phyloP scores from a whole-genome alignment of 2,329 filamentous ascomycete species.

The Lasiodiplodia theobromae region DNA sequence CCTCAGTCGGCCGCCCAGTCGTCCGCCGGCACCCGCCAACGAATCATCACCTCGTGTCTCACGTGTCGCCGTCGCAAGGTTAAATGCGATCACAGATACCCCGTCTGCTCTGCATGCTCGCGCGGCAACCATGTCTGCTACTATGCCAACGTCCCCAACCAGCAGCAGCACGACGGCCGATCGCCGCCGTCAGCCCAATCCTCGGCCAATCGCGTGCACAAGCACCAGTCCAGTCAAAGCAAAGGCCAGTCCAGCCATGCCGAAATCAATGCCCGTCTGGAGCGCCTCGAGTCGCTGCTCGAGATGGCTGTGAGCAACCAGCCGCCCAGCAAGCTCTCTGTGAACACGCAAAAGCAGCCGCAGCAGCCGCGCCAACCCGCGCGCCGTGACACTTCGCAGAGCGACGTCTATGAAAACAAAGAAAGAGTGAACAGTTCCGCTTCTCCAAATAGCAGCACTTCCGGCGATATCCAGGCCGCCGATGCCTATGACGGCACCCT shows the following conservation, averaged over 20 bases:
- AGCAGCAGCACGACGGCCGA: constrained; percentile 14
- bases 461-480: constrained; percentile 41
- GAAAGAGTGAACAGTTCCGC: constrained; percentile 20
- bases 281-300: constrained; percentile 45
- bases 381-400: constrained; percentile 29
- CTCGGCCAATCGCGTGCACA: constrained; percentile 24
- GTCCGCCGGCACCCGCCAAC: constrained; percentile 37
- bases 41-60: constrained; percentile 48
- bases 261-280: constrained; percentile 47
- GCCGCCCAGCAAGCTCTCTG: constrained; percentile 5
- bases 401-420: constrained; percentile 32
- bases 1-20: background rate
- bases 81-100: constrained; percentile 48
- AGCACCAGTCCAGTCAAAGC: constrained; percentile 5
- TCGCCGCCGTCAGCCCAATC: constrained; percentile 14
- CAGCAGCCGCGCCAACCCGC: background rate
- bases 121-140: constrained; percentile 47
- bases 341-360: background rate
- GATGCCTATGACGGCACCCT: constrained; percentile 47
- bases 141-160: constrained; percentile 38
- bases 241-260: constrained; percentile 36
- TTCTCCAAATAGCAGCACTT: constrained; percentile 33
- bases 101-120: constrained; percentile 47
- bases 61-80: constrained; percentile 49
- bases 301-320: constrained; percentile 32